A percentile compares a stretch with the other conserved stretches of the same genome.
Evolutionary conservation across 2,329 filamentous ascomycete genomes (phyloP).

Genomic region (Magnaporthiopsis poae): DNA sequence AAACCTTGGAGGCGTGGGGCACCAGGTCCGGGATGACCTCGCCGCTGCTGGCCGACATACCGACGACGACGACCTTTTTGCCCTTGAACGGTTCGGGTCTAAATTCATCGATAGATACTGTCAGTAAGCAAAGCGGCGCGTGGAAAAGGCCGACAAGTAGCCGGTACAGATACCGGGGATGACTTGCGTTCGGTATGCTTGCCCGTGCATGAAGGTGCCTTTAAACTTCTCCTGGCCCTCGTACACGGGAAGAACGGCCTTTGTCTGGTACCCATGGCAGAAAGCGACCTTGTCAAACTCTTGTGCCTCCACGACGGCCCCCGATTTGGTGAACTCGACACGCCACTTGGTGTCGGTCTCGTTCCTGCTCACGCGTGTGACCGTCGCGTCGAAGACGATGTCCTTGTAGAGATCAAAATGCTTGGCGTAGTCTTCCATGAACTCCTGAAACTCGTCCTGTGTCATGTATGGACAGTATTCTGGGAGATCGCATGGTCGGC

Average conservation of each 20-base stretch:
- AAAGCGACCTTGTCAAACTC: slow-evolving; percentile 12
- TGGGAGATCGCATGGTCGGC: slow-evolving; percentile 4
- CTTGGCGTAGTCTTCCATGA: slow-evolving; percentile 26
- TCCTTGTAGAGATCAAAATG: slow-evolving; percentile 12
- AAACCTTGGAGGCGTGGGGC: slow-evolving; percentile 27
- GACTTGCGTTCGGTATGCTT: slow-evolving; percentile 24
- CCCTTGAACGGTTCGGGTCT: slow-evolving; percentile 26
- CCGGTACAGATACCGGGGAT: no score
- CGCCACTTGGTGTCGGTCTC: slow-evolving; percentile 10
- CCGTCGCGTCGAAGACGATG: slow-evolving; percentile 11
- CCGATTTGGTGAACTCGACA: slow-evolving; percentile 4
- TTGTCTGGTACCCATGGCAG: slow-evolving; percentile 12
- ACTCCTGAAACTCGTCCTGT: slow-evolving; percentile 24
- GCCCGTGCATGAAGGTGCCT: slow-evolving; percentile 30
- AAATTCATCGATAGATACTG: slow-evolving; percentile 9
- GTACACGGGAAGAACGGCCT: slow-evolving; percentile 8
- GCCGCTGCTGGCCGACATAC: slow-evolving; percentile 29
- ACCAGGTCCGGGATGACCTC: slow-evolving; percentile 27
- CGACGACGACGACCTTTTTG: slow-evolving; percentile 34
- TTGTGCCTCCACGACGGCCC: background rate
- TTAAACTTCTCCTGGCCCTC: slow-evolving; percentile 11
- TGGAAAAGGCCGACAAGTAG: no score
- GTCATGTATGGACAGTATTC: slow-evolving; percentile 20
- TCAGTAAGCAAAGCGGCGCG: slow-evolving; percentile 3
- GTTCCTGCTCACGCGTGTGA: slow-evolving; percentile 9